Evolutionary conservation across 352 stramenopile genomes (phyloP).

Genomic region (Pythium oligandrum): DNA sequence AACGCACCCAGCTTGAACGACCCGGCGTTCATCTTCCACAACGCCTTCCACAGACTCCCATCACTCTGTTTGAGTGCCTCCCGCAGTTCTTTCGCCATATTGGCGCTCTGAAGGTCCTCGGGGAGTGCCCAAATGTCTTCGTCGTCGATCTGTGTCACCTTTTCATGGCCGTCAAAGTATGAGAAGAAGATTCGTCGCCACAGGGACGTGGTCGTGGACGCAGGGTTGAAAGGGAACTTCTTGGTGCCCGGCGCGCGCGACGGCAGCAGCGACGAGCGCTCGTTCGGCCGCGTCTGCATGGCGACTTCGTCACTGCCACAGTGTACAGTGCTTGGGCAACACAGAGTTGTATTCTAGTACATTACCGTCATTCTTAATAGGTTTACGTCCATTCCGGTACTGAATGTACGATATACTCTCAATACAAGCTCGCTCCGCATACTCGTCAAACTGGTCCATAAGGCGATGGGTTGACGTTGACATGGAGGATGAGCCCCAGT

Average conservation of each 20-base stretch:
- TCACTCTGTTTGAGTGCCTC: not conserved
- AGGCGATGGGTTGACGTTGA: too few relatives aligned
- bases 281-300: not conserved
- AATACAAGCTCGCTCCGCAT: too few relatives aligned
- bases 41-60: not conserved
- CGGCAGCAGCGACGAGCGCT: not conserved
- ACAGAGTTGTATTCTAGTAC: too few relatives aligned
- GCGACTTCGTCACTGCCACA: not conserved
- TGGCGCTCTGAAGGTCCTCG: not conserved
- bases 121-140: slow-evolving; percentile 2
- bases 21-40: not conserved
- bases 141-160: not conserved
- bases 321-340: too few relatives aligned
- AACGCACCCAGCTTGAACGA: not conserved
- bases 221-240: slow-evolving; percentile 21
- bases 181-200: slow-evolving; percentile 39
- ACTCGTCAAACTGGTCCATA: too few relatives aligned
- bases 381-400: too few relatives aligned
- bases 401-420: too few relatives aligned
- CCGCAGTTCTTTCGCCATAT: not conserved
- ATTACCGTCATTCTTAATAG: too few relatives aligned
- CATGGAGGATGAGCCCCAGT: too few relatives aligned
- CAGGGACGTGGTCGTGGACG: slow-evolving; percentile 23
- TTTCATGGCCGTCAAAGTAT: slow-evolving; percentile 27
- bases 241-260: not conserved